Evolutionary conservation across 1,284 basidiomycete genomes (phyloP).

Genomic region (Phylloporus sp.): DNA sequence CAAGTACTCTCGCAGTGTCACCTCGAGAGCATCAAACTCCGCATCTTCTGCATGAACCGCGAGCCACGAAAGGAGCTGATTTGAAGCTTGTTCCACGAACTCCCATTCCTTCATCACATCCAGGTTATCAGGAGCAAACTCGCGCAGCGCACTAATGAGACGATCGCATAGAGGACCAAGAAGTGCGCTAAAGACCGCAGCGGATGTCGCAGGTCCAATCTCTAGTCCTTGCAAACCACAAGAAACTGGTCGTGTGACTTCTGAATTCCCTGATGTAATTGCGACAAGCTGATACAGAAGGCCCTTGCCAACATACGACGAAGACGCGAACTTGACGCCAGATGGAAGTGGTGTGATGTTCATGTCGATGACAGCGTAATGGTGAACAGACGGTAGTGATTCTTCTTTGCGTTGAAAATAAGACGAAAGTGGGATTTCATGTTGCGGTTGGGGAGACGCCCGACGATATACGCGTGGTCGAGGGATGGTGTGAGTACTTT

Average conservation of each 20-base stretch:
- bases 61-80: constrained; percentile 53
- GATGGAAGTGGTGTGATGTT: constrained; percentile 56
- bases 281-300: constrained; percentile 62
- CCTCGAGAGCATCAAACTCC: constrained; percentile 41
- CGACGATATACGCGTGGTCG: constrained; percentile 28
- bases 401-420: constrained; percentile 26
- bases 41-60: constrained; percentile 45
- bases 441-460: constrained; percentile 16
- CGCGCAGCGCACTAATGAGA: constrained; percentile 48
- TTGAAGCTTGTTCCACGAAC: constrained; percentile 46
- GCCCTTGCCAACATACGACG: constrained; percentile 64
- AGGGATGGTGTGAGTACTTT: constrained; percentile 10
- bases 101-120: constrained; percentile 48
- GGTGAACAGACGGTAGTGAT: constrained; percentile 14
- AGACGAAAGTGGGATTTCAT: constrained; percentile 19
- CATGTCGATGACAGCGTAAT: constrained; percentile 53
- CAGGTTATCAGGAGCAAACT: constrained; percentile 29
- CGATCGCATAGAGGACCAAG: constrained; percentile 55
- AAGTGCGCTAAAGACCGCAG: constrained; percentile 47
- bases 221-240: constrained; percentile 48
- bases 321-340: constrained; percentile 56
- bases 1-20: constrained; percentile 47
- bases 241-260: constrained; percentile 36
- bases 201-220: constrained; percentile 49
- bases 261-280: constrained; percentile 39